phyloP scores from a whole-genome alignment of 305 asterid genomes.

The Fraxinus sp. region DNA sequence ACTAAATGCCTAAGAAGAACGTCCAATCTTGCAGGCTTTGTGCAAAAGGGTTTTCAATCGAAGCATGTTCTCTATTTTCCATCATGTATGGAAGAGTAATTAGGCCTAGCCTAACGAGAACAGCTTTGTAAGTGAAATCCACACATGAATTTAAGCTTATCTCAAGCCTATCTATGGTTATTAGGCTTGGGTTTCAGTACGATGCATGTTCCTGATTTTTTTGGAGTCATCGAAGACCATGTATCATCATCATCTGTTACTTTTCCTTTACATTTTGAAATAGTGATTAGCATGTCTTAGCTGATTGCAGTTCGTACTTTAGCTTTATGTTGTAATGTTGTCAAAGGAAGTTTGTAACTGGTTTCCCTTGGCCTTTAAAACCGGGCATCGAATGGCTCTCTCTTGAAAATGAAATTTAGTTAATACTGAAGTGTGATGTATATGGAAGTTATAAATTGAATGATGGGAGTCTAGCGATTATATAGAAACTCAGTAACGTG shows the following conservation, averaged over 20 bases:
- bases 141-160: conserved; percentile 19
- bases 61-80: conserved; percentile 24
- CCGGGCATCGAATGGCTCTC: not conserved
- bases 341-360: not conserved
- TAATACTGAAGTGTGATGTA: not conserved
- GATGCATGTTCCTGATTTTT: not conserved
- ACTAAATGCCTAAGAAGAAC: conserved; percentile 23
- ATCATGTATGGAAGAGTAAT: conserved; percentile 24
- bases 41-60: conserved; percentile 29
- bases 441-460: not conserved
- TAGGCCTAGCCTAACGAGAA: conserved; percentile 23
- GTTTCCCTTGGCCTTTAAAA: not conserved
- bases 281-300: not conserved
- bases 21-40: conserved; percentile 28
- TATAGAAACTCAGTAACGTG: not conserved
- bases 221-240: not conserved
- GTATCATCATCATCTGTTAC: not conserved
- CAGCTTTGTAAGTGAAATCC: conserved; percentile 34
- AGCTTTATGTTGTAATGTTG: not conserved
- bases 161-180: conserved; percentile 20
- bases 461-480: not conserved
- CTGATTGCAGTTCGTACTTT: not conserved
- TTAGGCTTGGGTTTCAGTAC: conserved; percentile 28
- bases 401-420: not conserved
- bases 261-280: not conserved